Conservation (phyloP, 176 grass and related monocot genomes). For the Avena eriantha region DNA sequence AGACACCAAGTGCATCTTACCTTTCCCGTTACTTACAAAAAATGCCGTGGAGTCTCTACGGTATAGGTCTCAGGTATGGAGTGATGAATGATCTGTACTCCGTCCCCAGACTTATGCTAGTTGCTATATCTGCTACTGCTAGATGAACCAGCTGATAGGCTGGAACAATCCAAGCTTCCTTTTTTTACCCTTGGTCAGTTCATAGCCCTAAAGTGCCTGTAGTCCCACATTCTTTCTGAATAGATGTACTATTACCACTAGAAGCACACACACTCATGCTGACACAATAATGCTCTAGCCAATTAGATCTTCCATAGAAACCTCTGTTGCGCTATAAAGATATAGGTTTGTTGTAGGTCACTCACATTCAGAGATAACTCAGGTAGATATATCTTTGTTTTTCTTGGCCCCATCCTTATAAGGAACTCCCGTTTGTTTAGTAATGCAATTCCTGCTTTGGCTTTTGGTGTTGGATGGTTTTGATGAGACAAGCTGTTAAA, state of each 20-base stretch:
- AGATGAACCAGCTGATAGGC: background rate
- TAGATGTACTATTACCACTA: background rate
- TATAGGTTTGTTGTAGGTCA: background rate
- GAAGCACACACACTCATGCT: background rate
- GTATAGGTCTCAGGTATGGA: slow-evolving; percentile 83
- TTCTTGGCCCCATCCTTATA: background rate
- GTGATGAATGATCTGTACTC: slow-evolving; percentile 32
- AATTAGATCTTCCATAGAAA: background rate
- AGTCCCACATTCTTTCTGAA: background rate
- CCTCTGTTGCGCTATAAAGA: background rate
- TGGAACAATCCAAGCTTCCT: background rate
- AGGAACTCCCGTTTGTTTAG: background rate
- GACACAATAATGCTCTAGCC: background rate
- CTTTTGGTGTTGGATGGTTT: background rate
- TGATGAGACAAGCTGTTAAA: slow-evolving; percentile 9
- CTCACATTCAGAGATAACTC: slow-evolving; percentile 13
- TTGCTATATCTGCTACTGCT: slow-evolving; percentile 41
- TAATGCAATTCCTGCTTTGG: slow-evolving; percentile 7
- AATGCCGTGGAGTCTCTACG: slow-evolving; percentile 84
- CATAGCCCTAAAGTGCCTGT: background rate
- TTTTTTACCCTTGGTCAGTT: background rate
- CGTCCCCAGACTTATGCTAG: slow-evolving; percentile 7
- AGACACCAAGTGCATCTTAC: slow-evolving; percentile 62
- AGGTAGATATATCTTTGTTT: slow-evolving; percentile 4
- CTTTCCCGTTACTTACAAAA: slow-evolving; percentile 83